phyloP scores from a whole-genome alignment of 805 yeast species.

The Pichia gijzeniarum region DNA sequence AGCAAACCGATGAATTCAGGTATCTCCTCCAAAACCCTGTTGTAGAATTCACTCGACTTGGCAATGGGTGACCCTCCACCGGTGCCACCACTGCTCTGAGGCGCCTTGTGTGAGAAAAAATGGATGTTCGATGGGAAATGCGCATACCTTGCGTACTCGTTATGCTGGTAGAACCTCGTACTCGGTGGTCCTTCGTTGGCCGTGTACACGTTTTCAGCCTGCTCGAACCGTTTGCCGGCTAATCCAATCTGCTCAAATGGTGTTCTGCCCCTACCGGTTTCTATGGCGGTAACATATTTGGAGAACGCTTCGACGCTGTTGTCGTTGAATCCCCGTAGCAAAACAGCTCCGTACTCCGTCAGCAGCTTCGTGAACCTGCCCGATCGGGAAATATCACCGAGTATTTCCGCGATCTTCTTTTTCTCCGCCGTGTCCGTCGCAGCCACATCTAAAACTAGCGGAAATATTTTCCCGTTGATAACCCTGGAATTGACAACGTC shows the following conservation, averaged over 20 bases:
- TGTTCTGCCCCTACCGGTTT: background rate
- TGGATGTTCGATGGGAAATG: slow-evolving; percentile 4
- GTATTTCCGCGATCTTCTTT: background rate
- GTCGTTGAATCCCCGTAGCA: background rate
- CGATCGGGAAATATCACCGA: background rate
- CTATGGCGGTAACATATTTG: slow-evolving; percentile 1
- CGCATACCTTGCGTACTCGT: slow-evolving; percentile 4
- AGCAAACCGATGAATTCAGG: slow-evolving; percentile 2
- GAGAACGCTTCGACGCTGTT: background rate
- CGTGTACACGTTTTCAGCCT: slow-evolving; percentile 1
- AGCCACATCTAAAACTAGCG: background rate
- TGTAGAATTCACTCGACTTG: slow-evolving; percentile 1
- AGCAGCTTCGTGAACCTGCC: slow-evolving; percentile 2
- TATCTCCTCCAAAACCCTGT: background rate
- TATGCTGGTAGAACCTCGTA: slow-evolving; percentile 3
- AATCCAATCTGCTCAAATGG: slow-evolving; percentile 8
- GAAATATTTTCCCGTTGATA: background rate
- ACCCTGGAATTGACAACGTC: background rate
- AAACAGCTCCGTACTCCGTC: slow-evolving; percentile 2
- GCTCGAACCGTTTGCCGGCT: slow-evolving; percentile 1
- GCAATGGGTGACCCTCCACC: slow-evolving; percentile 7
- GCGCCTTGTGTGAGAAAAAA: background rate
- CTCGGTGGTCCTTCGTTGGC: slow-evolving; percentile 6
- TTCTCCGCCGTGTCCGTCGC: background rate
- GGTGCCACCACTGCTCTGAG: background rate